These are phyloP conservation scores for Ceratocystis lukuohia DNA, from an alignment of 2,329 filamentous ascomycete species.

Conservation along the genomic window DNA sequence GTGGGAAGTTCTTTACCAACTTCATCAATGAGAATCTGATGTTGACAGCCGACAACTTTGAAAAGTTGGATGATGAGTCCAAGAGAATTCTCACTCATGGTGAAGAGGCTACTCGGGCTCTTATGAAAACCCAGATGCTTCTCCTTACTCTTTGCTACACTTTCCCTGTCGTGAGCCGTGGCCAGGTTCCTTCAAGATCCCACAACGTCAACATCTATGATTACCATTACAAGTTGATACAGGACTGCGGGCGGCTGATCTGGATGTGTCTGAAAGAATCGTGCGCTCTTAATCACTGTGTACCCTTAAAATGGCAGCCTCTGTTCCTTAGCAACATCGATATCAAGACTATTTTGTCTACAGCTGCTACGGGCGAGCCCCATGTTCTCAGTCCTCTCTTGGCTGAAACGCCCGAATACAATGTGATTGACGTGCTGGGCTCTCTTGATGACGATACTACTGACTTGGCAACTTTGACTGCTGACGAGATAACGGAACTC, in stretches of 20 bases:
- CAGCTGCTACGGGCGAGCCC: constrained; percentile 9
- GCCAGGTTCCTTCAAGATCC: constrained; percentile 31
- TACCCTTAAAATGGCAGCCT: constrained; percentile 54
- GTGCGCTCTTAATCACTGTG: constrained; percentile 55
- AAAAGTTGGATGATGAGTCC: constrained; percentile 28
- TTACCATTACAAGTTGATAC: constrained; percentile 62
- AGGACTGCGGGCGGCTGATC: constrained; percentile 63
- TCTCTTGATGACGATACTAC: constrained; percentile 25
- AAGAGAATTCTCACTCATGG: constrained; percentile 43
- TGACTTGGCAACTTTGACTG: neutral
- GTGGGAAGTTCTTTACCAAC: constrained; percentile 56
- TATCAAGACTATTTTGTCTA: constrained; percentile 6
- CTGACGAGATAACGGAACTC: neutral
- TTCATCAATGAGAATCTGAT: constrained; percentile 40
- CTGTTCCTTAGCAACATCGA: constrained; percentile 22
- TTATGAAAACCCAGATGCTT: constrained; percentile 64
- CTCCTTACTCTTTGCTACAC: constrained; percentile 29
- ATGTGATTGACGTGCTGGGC: constrained; percentile 18
- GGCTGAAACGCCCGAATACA: constrained; percentile 14
- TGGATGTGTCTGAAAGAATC: constrained; percentile 76
- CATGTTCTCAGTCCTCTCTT: constrained; percentile 3
- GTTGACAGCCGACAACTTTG: constrained; percentile 26
- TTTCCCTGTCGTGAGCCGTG: constrained; percentile 11
- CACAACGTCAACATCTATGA: constrained; percentile 71
- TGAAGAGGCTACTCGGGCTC: constrained; percentile 64